phyloP scores from a whole-genome alignment of 2,329 filamentous ascomycete genomes.

The Xylariaceae sp. region DNA sequence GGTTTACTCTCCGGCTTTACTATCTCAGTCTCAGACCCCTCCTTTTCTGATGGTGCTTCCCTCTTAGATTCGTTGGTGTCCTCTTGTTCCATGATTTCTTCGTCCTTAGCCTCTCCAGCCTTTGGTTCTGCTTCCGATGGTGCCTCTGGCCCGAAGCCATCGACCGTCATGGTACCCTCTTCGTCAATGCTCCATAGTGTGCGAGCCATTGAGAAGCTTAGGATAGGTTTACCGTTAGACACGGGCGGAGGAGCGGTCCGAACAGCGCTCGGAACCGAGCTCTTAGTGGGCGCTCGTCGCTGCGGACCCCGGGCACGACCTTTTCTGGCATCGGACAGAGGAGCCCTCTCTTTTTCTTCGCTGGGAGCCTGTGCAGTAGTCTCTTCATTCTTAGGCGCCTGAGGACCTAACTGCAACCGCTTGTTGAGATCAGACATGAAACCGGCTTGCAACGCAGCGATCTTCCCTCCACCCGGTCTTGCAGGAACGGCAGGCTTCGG shows the following conservation, averaged over 20 bases:
- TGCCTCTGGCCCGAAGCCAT: conserved; percentile 29
- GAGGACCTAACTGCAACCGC: conserved; percentile 83
- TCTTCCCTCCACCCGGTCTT: conserved; percentile 79
- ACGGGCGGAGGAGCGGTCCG: conserved; percentile 35
- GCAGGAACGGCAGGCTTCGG: conserved; percentile 83
- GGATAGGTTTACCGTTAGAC: conserved; percentile 39
- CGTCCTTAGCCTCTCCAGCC: neutral
- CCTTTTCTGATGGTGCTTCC: conserved; percentile 8
- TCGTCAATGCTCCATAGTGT: conserved; percentile 58
- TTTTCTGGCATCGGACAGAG: conserved; percentile 88
- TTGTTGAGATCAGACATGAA: conserved; percentile 95
- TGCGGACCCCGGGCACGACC: conserved; percentile 86
- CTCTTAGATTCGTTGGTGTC: conserved; percentile 10
- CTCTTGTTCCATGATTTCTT: conserved; percentile 2
- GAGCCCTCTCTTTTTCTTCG: conserved; percentile 69
- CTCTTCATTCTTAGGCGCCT: conserved; percentile 75
- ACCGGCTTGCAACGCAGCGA: conserved; percentile 85
- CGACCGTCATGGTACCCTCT: conserved; percentile 47
- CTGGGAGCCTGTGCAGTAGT: conserved; percentile 55
- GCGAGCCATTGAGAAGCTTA: conserved; percentile 52
- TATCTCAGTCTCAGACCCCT: conserved; percentile 4
- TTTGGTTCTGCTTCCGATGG: conserved; percentile 9
- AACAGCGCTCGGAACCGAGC: conserved; percentile 42
- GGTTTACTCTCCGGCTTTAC: conserved; percentile 3
- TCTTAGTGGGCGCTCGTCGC: conserved; percentile 66